A percentile compares a stretch with the other conserved stretches of the same genome.
Evolutionary conservation across 1,284 basidiomycete genomes (phyloP).

Genomic region (Ceratobasidium sp.): DNA sequence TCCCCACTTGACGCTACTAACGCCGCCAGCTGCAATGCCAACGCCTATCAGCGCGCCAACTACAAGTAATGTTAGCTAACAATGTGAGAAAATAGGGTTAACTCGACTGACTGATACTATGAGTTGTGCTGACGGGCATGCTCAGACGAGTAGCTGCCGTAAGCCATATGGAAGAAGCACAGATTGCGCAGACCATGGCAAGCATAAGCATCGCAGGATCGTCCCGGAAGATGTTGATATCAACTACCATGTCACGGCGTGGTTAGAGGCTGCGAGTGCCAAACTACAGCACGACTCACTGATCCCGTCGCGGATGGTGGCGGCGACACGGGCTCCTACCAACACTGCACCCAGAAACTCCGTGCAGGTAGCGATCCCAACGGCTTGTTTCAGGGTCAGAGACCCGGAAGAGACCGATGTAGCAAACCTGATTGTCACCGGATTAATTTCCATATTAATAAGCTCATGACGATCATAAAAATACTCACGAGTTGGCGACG

Average conservation of each 20-base stretch:
- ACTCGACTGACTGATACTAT: conserved; percentile 49
- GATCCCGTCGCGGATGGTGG: conserved; percentile 65
- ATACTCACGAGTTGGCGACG: conserved; percentile 52
- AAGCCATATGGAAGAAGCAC: conserved; percentile 54
- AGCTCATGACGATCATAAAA: background rate
- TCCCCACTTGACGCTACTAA: conserved; percentile 61
- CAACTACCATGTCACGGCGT: conserved; percentile 23
- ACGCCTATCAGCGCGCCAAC: conserved; percentile 63
- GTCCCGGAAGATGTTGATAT: conserved; percentile 56
- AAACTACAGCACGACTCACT: conserved; percentile 48
- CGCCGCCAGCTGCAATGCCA: conserved; percentile 61
- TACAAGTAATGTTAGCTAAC: conserved; percentile 61
- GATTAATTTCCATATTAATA: conserved; percentile 50
- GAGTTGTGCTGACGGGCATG: conserved; percentile 50
- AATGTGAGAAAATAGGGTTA: conserved; percentile 50
- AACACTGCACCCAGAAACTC: conserved; percentile 66
- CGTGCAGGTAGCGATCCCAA: conserved; percentile 65
- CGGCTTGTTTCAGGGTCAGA: conserved; percentile 61
- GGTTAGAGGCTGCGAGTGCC: conserved; percentile 30
- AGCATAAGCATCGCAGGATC: conserved; percentile 62
- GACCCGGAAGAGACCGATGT: conserved; percentile 63
- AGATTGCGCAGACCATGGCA: conserved; percentile 61
- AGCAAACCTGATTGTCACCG: conserved; percentile 55
- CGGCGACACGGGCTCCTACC: conserved; percentile 61
- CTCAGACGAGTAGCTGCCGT: conserved; percentile 47